These are phyloP conservation scores for Pholiota molesta DNA, from an alignment of 768 basidiomycete species.

Conservation along the genomic window DNA sequence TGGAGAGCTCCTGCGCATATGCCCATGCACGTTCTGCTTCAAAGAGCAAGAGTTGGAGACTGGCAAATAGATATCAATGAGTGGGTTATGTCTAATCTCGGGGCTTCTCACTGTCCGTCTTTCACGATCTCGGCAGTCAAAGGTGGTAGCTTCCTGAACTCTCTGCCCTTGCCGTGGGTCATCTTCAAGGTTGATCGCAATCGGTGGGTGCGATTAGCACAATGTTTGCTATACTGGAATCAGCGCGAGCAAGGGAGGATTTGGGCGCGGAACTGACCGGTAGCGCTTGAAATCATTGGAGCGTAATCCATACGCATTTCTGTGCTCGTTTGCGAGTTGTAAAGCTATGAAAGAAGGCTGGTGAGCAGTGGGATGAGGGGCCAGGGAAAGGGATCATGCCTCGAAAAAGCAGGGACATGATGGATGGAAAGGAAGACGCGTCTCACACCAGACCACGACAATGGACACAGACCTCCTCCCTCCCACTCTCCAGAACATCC, in stretches of 20 bases:
- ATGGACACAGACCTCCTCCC: slow-evolving; percentile 55
- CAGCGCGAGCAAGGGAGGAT: background rate
- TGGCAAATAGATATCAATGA: slow-evolving; percentile 28
- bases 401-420: slow-evolving; percentile 41
- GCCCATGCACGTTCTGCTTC: slow-evolving; percentile 94
- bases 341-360: slow-evolving; percentile 55
- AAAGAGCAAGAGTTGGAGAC: slow-evolving; percentile 82
- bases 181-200: slow-evolving; percentile 82
- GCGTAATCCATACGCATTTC: slow-evolving; percentile 88
- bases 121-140: slow-evolving; percentile 70
- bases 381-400: slow-evolving; percentile 27
- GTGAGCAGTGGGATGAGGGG: slow-evolving; percentile 8
- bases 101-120: slow-evolving; percentile 72
- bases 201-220: slow-evolving; percentile 87
- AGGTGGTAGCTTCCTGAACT: slow-evolving; percentile 83
- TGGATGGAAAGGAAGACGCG: slow-evolving; percentile 18
- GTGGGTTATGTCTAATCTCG: background rate
- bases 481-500: slow-evolving; percentile 90
- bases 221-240: slow-evolving; percentile 65
- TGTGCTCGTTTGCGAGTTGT: slow-evolving; percentile 84
- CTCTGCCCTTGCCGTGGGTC: slow-evolving; percentile 87
- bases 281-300: slow-evolving; percentile 90
- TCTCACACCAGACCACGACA: slow-evolving; percentile 27
- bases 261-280: slow-evolving; percentile 44
- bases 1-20: slow-evolving; percentile 78